A percentile compares a stretch with the other conserved stretches of the same genome.
Evolutionary conservation across 306 rosid genomes (phyloP).

Genomic region (Fagus crenata): DNA sequence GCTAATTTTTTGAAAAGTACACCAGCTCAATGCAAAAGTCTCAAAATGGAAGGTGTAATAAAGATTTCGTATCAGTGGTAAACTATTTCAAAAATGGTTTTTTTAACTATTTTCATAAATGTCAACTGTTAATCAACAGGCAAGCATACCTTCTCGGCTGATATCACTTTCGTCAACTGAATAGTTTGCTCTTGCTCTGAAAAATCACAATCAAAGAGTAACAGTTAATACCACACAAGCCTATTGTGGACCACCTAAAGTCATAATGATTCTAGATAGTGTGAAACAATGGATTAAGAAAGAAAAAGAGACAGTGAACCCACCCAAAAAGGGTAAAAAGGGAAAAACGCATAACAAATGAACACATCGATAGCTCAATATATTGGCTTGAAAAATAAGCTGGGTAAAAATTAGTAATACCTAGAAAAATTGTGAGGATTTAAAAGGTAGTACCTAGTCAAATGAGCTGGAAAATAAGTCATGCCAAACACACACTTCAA

Average conservation of each 20-base stretch:
- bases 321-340: background rate
- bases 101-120: background rate
- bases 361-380: background rate
- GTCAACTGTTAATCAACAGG: background rate
- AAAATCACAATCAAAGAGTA: conserved; percentile 30
- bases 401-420: no score
- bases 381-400: no score
- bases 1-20: background rate
- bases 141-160: conserved; percentile 61
- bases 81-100: background rate
- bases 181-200: conserved; percentile 53
- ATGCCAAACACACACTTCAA: background rate
- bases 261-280: conserved; percentile 9
- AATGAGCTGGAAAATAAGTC: no score
- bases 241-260: conserved; percentile 4
- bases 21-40: background rate
- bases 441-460: no score
- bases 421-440: no score
- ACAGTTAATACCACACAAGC: conserved; percentile 38
- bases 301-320: background rate
- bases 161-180: conserved; percentile 43
- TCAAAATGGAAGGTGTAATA: background rate
- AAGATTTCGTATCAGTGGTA: background rate
- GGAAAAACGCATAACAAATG: background rate
- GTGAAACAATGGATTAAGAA: conserved; percentile 7